Percentiles rank a stretch among this genome's conserved stretches.
Evolutionary conservation across 345 rosid species (phyloP).

Genomic region (Rhodomyrtus tomentosa): DNA sequence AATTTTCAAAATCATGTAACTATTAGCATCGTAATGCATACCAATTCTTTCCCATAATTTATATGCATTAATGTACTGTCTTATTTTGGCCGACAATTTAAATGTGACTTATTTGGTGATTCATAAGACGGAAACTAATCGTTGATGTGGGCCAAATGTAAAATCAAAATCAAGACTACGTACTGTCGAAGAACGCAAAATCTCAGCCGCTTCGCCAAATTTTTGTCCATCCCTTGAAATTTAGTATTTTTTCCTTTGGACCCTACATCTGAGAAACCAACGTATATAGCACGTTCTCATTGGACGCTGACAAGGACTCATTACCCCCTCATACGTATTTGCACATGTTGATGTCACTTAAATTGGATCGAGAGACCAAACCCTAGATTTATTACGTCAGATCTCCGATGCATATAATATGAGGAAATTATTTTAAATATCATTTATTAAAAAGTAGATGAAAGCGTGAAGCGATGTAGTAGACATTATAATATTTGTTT

Average conservation of each 20-base stretch:
- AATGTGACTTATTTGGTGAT: background rate
- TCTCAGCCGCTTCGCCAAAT: background rate
- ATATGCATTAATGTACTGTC: background rate
- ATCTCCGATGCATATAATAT: background rate
- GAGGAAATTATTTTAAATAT: background rate
- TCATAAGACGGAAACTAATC: background rate
- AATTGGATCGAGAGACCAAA: background rate
- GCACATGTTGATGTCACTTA: background rate
- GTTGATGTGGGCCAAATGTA: background rate
- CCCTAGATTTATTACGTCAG: background rate
- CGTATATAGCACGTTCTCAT: background rate
- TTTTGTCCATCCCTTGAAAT: background rate
- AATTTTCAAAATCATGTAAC: background rate
- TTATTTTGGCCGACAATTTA: background rate
- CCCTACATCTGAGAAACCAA: background rate
- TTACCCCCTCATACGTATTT: background rate
- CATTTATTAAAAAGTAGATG: background rate
- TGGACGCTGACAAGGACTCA: background rate
- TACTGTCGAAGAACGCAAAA: background rate
- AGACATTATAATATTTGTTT: background rate
- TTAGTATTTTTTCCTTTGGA: background rate
- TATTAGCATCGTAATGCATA: background rate
- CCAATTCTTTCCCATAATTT: too few species aligned
- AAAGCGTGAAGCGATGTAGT: slow-evolving; percentile 7
- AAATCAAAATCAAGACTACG: background rate